Evolutionary conservation across 2,329 filamentous ascomycete species (phyloP), one percentile per base, ranked within the genome.

Genomic region (Aureobasidium namibiae): DNA sequence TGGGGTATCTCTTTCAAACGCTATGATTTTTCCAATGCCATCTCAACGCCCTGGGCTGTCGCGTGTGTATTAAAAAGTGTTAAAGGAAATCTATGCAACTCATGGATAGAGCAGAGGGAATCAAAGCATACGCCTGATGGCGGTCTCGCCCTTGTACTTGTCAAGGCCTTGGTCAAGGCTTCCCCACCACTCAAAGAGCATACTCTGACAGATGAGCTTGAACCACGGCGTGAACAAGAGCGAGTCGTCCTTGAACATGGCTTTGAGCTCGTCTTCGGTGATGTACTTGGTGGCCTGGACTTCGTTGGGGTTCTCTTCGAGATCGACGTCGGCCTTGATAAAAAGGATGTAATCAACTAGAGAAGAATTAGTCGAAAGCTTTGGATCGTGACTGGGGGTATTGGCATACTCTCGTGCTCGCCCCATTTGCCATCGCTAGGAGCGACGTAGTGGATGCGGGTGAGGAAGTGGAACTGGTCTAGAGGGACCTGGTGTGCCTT

Each of bases 141-240:
- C 80, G 71, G 85, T 84, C 79, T 97, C 92, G 70, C 90, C 87
- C 75, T 84, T 82, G 76, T 92, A 96, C 76, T 89, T 87, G 62
- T 95, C 88, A 66, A 97, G 79, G 10, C 88, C 89, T 24, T 82
- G 78, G 66, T 94, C 87, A 60, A 97, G 82, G 75, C 89, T 85
- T 70, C 86, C 80, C 94, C 94, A 99, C 94, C 94, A 99, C 74
- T 96, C 88, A 68, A 95, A 99, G 42, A 99, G 83, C 89, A 97
- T 92, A 50, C 90, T 91, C 74, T 97, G 82, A 81, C 94, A 99
- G 70, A 99, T 97, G 66, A 99, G 86, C 81, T 96, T 96, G 80
- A 99, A 99, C 94, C 94, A 99, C 1, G 94, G 94, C 0, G 94
- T 99, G 74, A 97, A 97, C 68, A 87, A 88, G 67, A 95, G 80